A percentile compares a stretch with the other conserved stretches of the same genome.
These are phyloP conservation scores for Neofusicoccum sp. DNA, from an alignment of 2,329 filamentous ascomycete genomes.

Conservation along the genomic window DNA sequence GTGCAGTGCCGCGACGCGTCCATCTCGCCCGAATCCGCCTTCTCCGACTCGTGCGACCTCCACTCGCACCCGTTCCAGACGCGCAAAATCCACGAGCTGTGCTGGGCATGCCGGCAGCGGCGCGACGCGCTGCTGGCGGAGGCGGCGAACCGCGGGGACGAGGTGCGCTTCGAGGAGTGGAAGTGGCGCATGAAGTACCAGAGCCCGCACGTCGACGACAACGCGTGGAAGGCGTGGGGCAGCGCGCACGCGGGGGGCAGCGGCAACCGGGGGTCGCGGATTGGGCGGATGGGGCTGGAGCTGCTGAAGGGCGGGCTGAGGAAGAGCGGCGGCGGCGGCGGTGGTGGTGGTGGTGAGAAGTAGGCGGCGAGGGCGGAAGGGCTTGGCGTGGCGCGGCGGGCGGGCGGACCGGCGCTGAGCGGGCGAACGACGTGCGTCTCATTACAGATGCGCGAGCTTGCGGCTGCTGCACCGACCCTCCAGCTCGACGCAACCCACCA, in stretches of 20 bases:
- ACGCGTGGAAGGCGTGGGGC: slow-evolving; percentile 26
- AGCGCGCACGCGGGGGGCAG: slow-evolving; percentile 15
- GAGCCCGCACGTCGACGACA: slow-evolving; percentile 29
- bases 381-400: slow-evolving; percentile 7
- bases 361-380: background rate
- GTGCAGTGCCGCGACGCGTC: slow-evolving; percentile 34
- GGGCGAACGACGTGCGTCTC: slow-evolving; percentile 14
- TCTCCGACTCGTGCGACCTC: slow-evolving; percentile 6
- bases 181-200: slow-evolving; percentile 43
- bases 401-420: background rate
- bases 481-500: background rate
- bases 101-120: slow-evolving; percentile 29
- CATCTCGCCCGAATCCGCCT: slow-evolving; percentile 22
- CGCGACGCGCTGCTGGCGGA: slow-evolving; percentile 27
- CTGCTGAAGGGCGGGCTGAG: slow-evolving; percentile 12
- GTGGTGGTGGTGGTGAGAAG: background rate
- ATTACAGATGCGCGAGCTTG: slow-evolving; percentile 1
- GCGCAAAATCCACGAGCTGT: slow-evolving; percentile 33
- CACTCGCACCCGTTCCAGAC: slow-evolving; percentile 37
- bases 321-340: slow-evolving; percentile 4
- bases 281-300: background rate
- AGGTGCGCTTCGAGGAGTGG: slow-evolving; percentile 38
- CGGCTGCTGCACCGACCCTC: background rate
- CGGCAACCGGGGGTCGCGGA: slow-evolving; percentile 1
- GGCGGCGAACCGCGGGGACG: background rate